A percentile compares a stretch with the other conserved stretches of the same genome.
Evolutionary conservation across 73 alveolate species (phyloP).

Genomic region (Loxodes magnus): DNA sequence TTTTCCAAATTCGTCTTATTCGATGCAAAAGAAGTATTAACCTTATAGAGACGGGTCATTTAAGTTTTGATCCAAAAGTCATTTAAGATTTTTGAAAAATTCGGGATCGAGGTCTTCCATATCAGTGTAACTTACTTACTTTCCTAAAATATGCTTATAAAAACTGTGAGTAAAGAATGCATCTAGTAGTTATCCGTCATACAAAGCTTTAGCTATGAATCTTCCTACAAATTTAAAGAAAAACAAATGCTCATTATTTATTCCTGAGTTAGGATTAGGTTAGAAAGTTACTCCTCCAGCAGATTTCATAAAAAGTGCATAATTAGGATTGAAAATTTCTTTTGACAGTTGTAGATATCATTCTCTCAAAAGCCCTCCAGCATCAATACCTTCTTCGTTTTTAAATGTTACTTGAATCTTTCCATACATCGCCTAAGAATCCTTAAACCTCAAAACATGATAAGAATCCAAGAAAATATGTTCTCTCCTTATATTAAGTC

Average conservation of each 20-base stretch:
- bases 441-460: constrained; percentile 30
- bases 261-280: constrained; percentile 14
- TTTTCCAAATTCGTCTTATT: constrained; percentile 64
- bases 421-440: constrained; percentile 59
- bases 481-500: constrained; percentile 40
- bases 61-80: constrained; percentile 67
- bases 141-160: constrained; percentile 93
- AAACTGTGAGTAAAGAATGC: constrained; percentile 92
- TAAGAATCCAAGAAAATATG: constrained; percentile 58
- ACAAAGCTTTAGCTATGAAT: constrained; percentile 88
- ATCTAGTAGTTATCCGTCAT: constrained; percentile 19
- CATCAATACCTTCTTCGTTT: constrained; percentile 97
- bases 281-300: constrained; percentile 58
- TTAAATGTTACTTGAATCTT: constrained; percentile 27
- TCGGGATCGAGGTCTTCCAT: constrained; percentile 96
- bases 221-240: constrained; percentile 97
- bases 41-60: neutral
- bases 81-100: constrained; percentile 75
- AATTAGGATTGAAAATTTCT: constrained; percentile 97
- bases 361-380: constrained; percentile 98
- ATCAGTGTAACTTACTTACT: constrained; percentile 77
- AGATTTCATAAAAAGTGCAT: constrained; percentile 65
- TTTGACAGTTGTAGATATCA: constrained; percentile 93
- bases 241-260: constrained; percentile 72
- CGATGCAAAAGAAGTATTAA: neutral